phyloP scores from a whole-genome alignment of 441 rosid genomes.

The Syzygium syzygioides region DNA sequence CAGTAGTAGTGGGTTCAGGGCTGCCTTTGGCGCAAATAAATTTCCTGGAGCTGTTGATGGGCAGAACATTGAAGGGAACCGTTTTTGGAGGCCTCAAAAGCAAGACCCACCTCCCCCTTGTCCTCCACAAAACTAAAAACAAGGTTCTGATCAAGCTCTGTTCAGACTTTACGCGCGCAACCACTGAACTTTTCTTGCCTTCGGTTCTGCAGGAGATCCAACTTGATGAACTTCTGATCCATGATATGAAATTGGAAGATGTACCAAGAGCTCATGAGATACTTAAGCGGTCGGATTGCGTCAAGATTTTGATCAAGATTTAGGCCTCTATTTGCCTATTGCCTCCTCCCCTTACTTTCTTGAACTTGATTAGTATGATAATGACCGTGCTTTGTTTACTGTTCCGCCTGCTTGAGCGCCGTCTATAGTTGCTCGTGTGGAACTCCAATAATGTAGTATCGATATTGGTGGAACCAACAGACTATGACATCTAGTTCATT shows the following conservation, averaged over 20 bases:
- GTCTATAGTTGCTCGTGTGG: not conserved
- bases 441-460: not conserved
- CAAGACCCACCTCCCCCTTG: too few relatives aligned
- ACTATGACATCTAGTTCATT: not conserved
- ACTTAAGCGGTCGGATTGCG: constrained; percentile 28
- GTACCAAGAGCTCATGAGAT: constrained; percentile 17
- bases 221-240: constrained; percentile 29
- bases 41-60: too few relatives aligned
- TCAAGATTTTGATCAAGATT: constrained; percentile 34
- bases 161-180: not conserved
- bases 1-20: too few relatives aligned
- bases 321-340: not conserved
- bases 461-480: not conserved
- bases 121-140: too few relatives aligned
- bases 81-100: too few relatives aligned
- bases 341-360: not conserved
- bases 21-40: too few relatives aligned
- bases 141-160: too few relatives aligned
- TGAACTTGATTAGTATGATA: not conserved
- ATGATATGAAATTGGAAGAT: constrained; percentile 26
- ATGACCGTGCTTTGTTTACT: not conserved
- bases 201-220: constrained; percentile 19
- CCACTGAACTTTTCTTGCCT: not conserved
- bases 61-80: too few relatives aligned
- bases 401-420: not conserved